Evolutionary conservation across 83 land plant genomes (phyloP), one percentile per base, ranked within the genome.

Genomic region (Diphasiastrum complanatum): DNA sequence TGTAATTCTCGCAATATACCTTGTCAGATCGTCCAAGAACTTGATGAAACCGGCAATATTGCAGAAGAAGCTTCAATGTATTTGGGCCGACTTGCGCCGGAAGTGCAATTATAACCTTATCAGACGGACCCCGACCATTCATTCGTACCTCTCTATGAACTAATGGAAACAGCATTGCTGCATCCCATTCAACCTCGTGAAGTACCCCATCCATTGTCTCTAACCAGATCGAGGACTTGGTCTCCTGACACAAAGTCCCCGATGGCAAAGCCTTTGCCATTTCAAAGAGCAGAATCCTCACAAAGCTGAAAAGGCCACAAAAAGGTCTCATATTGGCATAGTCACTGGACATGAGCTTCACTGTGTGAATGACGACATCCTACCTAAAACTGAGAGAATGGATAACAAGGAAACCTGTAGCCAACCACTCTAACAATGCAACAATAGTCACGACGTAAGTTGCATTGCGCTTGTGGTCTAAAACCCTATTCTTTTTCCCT

Each of bases 11-110:
- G 30, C 16, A 65, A 36, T 29, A 40, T 46, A 89, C 96, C 87
- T 93, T 93, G 70, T 93, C 95, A 18, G 99, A 93, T 31, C 83
- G 97, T 28, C 99, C 99, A 23, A 84, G 86, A 43, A 86, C 76
- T 77, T 90, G 92, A 82, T 93, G 99, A 63, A 93, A 93, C 53
- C 88, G 84, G 51, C 99, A 93, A 61, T 93, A 93, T 48, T 93
- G 96, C 62, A 93, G 71, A 16, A 93, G 75, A 41, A 82, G 62
- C 60, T 84, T 79, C 45, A 89, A 66, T 14, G 79, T 77, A 28
- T 77, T 60, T n/a, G 90, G 83, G 65, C 77, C 78, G 38, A 93
- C 96, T 49, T 89, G 81, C 24, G 83, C 62, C 24, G 96, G 96
- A 36, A 89, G 87, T 1, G 75, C 36, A 28, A 89, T 87, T n/a